A percentile compares a stretch with the other conserved stretches of the same genome.
Conservation (phyloP, 2,329 filamentous ascomycete species). For the Penicillium fuscoglaucum region DNA sequence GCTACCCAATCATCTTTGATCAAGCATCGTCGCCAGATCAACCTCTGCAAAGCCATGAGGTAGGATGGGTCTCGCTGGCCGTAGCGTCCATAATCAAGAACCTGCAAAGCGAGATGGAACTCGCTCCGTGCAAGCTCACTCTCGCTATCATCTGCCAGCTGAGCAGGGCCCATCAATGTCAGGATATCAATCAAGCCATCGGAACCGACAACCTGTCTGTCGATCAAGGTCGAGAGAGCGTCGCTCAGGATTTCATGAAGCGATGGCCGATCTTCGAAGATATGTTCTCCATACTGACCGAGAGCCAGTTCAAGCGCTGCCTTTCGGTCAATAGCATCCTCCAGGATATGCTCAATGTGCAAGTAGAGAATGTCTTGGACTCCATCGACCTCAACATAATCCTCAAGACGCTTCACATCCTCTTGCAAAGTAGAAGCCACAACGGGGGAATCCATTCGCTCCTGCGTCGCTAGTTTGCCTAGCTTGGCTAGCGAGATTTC, state of each 20-base stretch:
- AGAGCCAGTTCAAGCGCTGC: constrained; percentile 76
- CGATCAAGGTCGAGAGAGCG: constrained; percentile 67
- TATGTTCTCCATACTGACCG: constrained; percentile 60
- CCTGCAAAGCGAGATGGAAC: constrained; percentile 72
- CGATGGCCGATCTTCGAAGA: constrained; percentile 61
- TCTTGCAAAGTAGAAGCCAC: constrained; percentile 42
- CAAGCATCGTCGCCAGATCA: constrained; percentile 84
- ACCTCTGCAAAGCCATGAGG: constrained; percentile 29
- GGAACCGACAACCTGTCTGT: constrained; percentile 64
- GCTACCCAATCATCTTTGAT: constrained; percentile 80
- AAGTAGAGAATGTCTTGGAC: constrained; percentile 78
- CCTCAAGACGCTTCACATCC: constrained; percentile 57
- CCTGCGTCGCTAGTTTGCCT: constrained; percentile 65
- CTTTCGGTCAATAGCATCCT: constrained; percentile 73
- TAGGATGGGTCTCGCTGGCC: constrained; percentile 50
- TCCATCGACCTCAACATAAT: constrained; percentile 66
- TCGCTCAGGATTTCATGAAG: constrained; percentile 71
- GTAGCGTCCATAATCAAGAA: constrained; percentile 55
- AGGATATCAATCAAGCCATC: constrained; percentile 63
- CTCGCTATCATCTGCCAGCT: constrained; percentile 49
- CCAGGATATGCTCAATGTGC: constrained; percentile 67
- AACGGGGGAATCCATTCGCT: constrained; percentile 28
- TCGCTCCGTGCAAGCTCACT: constrained; percentile 56
- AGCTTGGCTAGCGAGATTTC: constrained; percentile 89
- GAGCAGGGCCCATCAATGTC: constrained; percentile 68